Percentiles rank a stretch among this genome's conserved stretches.
phyloP scores from a whole-genome alignment of 495 filamentous ascomycete species.

The Podospora pseudopauciseta region DNA sequence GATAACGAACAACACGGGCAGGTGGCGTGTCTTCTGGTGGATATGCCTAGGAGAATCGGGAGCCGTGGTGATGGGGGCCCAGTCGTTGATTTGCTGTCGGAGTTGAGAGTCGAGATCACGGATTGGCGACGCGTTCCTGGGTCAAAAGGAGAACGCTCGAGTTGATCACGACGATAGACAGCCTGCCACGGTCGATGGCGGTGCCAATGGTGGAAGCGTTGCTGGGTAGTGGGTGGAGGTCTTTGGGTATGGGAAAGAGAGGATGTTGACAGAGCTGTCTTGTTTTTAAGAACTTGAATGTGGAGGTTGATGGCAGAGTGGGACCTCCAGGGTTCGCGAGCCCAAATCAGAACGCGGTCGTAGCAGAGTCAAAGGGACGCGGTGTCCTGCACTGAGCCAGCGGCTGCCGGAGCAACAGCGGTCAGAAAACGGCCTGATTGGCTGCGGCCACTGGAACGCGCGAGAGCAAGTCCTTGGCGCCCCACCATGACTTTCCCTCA shows the following conservation, averaged over 20 bases:
- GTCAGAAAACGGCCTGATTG: no score
- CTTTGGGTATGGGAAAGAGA: slow-evolving; percentile 19
- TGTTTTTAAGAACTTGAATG: slow-evolving; percentile 36
- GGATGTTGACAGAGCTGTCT: slow-evolving; percentile 26
- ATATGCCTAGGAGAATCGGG: slow-evolving; percentile 15
- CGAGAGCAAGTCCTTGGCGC: no score
- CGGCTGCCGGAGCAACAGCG: no score
- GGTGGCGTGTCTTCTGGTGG: slow-evolving; percentile 14
- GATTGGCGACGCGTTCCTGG: slow-evolving; percentile 17
- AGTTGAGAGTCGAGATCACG: slow-evolving; percentile 15
- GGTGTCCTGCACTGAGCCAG: no score
- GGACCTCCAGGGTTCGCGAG: slow-evolving; percentile 22
- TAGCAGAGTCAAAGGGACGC: no score
- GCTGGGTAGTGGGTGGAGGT: slow-evolving; percentile 10
- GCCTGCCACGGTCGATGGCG: slow-evolving; percentile 23
- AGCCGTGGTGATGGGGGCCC: slow-evolving; percentile 11
- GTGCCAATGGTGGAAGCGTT: slow-evolving; percentile 15
- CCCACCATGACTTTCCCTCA: no score
- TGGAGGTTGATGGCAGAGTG: slow-evolving; percentile 24
- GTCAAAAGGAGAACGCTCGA: slow-evolving; percentile 10
- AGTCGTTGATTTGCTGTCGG: slow-evolving; percentile 2
- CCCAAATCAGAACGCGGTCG: slow-evolving; percentile 18
- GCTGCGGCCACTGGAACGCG: no score
- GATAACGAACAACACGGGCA: slow-evolving; percentile 11
- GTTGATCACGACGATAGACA: slow-evolving; percentile 19